Conservation (phyloP, 805 yeast genomes). For the Saccharomyces kudriavzevii region DNA sequence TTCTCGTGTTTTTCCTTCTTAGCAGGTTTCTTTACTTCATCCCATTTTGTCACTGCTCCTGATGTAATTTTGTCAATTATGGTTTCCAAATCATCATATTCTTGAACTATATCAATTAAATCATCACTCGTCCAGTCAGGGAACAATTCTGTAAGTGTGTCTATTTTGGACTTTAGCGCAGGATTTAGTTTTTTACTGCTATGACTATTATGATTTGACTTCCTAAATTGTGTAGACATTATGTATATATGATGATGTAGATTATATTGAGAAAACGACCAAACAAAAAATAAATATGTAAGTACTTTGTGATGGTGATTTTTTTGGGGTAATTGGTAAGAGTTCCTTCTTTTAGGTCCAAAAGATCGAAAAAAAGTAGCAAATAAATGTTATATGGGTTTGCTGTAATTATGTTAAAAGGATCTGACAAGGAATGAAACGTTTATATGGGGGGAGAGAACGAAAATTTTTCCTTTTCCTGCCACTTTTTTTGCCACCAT, state of each 20-base stretch:
- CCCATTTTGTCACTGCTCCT: constrained; percentile 90
- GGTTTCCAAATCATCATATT: constrained; percentile 67
- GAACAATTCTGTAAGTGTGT: constrained; percentile 71
- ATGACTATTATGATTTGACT: constrained; percentile 15
- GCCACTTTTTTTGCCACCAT: constrained; percentile 1
- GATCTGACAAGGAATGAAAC: neutral
- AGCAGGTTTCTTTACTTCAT: constrained; percentile 65
- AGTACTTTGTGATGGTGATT: neutral
- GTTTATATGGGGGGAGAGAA: neutral
- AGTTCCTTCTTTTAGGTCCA: neutral
- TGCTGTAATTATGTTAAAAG: neutral
- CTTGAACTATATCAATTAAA: constrained; percentile 63
- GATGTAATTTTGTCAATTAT: constrained; percentile 84
- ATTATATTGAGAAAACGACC: neutral
- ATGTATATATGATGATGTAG: neutral
- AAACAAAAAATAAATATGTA: neutral
- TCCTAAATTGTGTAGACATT: constrained; percentile 16
- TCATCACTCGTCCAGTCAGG: constrained; percentile 93
- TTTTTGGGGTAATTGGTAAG: neutral
- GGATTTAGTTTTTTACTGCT: constrained; percentile 23
- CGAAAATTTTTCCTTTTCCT: neutral
- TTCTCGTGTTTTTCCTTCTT: constrained; percentile 46
- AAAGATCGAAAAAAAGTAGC: neutral
- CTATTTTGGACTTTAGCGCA: constrained; percentile 35
- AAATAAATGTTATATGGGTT: neutral